Conservation (phyloP, 352 stramenopile species). For the Globisporangium yorkense region DNA sequence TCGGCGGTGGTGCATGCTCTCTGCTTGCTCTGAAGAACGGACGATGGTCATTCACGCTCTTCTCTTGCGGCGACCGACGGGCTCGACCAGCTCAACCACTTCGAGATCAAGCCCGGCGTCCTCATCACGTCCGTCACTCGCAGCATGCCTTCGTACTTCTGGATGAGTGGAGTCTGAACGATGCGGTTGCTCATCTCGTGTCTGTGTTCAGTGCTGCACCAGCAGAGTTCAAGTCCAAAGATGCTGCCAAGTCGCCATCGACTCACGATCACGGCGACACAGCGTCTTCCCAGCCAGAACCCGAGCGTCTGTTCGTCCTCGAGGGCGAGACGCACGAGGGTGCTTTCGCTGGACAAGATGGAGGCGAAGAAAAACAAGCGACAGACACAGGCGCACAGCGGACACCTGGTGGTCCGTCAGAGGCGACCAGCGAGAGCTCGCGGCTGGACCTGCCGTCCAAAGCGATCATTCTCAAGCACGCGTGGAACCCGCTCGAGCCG, state of each 20-base stretch:
- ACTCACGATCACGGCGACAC: neutral
- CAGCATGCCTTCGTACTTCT: no score
- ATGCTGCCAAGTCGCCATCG: neutral
- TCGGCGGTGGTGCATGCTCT: neutral
- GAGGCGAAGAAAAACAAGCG: no score
- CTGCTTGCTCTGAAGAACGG: neutral
- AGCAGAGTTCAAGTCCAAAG: constrained; percentile 39
- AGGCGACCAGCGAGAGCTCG: neutral
- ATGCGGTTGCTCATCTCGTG: neutral
- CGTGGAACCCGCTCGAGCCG: constrained; percentile 52
- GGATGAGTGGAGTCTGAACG: neutral
- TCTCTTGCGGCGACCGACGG: constrained; percentile 13
- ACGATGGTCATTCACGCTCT: constrained; percentile 12
- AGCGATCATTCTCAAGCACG: constrained; percentile 52
- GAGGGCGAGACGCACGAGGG: neutral
- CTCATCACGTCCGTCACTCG: constrained; percentile 55
- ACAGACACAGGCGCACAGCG: neutral
- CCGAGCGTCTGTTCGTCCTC: constrained; percentile 9
- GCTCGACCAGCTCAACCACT: constrained; percentile 49
- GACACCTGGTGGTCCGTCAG: neutral
- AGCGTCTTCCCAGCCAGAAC: constrained; percentile 5
- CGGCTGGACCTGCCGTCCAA: constrained; percentile 42
- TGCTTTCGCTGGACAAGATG: neutral
- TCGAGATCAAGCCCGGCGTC: constrained; percentile 82
- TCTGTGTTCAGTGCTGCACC: constrained; percentile 27